phyloP scores from a whole-genome alignment of 345 rosid species.

The Gossypium stocksii region DNA sequence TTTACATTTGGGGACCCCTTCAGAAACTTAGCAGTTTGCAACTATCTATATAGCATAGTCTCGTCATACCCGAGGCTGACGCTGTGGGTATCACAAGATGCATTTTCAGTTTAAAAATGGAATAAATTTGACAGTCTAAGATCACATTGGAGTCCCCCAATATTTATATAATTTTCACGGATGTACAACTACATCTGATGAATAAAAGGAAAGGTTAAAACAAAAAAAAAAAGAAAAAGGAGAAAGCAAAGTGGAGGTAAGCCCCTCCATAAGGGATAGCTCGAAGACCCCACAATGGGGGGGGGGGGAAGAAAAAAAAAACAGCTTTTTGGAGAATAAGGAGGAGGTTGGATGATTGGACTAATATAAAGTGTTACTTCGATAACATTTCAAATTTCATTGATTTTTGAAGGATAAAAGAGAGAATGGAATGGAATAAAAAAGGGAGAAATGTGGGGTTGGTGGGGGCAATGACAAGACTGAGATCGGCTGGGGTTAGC shows the following conservation, averaged over 20 bases:
- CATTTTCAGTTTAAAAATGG: constrained; percentile 27
- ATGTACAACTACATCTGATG: constrained; percentile 19
- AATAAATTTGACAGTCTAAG: constrained; percentile 28
- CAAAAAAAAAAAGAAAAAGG: constrained; percentile 18
- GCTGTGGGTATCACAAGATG: constrained; percentile 24
- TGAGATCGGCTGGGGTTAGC: constrained; percentile 36
- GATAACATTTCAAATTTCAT: background rate
- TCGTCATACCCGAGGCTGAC: constrained; percentile 14
- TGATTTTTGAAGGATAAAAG: background rate
- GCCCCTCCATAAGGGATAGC: constrained; percentile 23
- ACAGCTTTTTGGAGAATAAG: constrained; percentile 61
- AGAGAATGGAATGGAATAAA: constrained; percentile 8
- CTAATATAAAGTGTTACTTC: constrained; percentile 24
- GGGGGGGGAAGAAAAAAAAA: background rate
- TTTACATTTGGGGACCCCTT: constrained; percentile 21
- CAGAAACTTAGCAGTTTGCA: background rate
- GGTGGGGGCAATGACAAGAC: constrained; percentile 35
- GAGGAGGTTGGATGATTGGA: constrained; percentile 43
- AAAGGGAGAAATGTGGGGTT: constrained; percentile 11
- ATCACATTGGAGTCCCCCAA: constrained; percentile 18
- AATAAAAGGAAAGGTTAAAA: too few species aligned
- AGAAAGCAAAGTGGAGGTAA: constrained; percentile 39
- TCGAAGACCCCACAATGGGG: constrained; percentile 30
- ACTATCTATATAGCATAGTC: background rate
- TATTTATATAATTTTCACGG: background rate